These are phyloP conservation scores for Macroventuria anomochaeta DNA, from an alignment of 2,329 filamentous ascomycete genomes.

Conservation along the genomic window DNA sequence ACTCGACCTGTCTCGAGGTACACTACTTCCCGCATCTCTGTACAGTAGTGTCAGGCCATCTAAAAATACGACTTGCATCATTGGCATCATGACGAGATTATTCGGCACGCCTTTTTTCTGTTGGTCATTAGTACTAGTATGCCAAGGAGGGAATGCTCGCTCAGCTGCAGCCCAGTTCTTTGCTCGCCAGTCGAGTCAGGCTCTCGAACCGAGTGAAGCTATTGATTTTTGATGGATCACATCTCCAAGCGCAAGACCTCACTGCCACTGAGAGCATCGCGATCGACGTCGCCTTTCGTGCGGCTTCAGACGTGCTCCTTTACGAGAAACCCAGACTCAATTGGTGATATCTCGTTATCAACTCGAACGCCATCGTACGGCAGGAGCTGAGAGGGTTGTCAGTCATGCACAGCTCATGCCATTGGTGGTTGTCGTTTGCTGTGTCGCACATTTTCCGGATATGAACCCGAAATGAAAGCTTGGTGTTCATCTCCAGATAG, in stretches of 20 bases:
- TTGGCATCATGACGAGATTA: conserved; percentile 2
- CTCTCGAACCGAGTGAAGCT: not conserved
- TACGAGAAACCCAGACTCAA: not conserved
- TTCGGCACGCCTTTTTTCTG: not conserved
- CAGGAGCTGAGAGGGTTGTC: not conserved
- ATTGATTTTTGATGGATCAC: not conserved
- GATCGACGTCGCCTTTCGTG: not conserved
- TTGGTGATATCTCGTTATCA: not conserved
- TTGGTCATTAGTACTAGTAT: not conserved
- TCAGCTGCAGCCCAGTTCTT: not conserved
- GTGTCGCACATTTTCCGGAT: not conserved
- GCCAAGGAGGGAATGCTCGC: not conserved
- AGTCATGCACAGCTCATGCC: not conserved
- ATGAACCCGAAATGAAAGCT: not conserved
- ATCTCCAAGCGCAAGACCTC: not conserved
- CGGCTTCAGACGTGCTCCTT: not conserved
- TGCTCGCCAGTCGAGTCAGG: not conserved
- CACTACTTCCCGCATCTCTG: not conserved
- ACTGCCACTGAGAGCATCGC: not conserved
- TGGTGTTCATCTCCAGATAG: not conserved
- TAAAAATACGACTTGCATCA: not conserved
- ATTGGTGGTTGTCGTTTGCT: too few relatives aligned
- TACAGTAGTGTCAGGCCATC: not conserved
- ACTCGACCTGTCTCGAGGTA: not conserved
- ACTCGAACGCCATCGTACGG: not conserved